Evolutionary conservation across 2,329 filamentous ascomycete species (phyloP), one percentile per base, ranked within the genome.

Genomic region (Allantophomopsis cytisporea): DNA sequence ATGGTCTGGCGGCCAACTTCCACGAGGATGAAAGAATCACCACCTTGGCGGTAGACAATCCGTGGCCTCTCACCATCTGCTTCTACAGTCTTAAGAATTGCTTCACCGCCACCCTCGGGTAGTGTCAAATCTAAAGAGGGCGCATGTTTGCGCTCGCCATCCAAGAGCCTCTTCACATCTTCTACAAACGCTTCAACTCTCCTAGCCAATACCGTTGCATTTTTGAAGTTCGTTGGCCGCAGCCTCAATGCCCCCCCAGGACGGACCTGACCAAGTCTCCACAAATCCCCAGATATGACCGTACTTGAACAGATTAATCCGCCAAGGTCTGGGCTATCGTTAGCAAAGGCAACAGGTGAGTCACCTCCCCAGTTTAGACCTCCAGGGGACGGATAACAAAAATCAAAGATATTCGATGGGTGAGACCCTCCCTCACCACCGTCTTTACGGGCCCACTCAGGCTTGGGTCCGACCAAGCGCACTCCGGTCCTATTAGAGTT

Each of bases 391-490:
- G 70, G 68, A 50, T 77, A 80, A 2, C 73, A 73, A 45, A 77
- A 75, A 44, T 74, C 70, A 16, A 73, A 64, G 13, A 72, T 48
- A 44, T 78, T 76, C 28, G 62, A 68, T 0, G 76, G 76, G 52
- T 81, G 76, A 1, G 69, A 64, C 10, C 76, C 76, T 7, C 73
- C 76, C 43, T 77, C 74, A 0, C 75, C 76, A 10, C 76, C 76
- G 45, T 73, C 66, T 23, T 64, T 53, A 6, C 76, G 60, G 12
- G 73, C 70, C 68, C 71, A 81, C 44, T 68, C 64, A 0, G 72
- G 71, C 1, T 66, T 63, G 0, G 74, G 73, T 0, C 76, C 76
- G 2, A 74, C 54, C 0, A 81, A 60, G 6, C 76, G 65, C 18
- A 80, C 71, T 0, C 73, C 76, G 32, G 67, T 72, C 41, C 76